These are phyloP conservation scores for Carex scoparia DNA, from an alignment of 176 grass and related monocot genomes.

Conservation along the genomic window DNA sequence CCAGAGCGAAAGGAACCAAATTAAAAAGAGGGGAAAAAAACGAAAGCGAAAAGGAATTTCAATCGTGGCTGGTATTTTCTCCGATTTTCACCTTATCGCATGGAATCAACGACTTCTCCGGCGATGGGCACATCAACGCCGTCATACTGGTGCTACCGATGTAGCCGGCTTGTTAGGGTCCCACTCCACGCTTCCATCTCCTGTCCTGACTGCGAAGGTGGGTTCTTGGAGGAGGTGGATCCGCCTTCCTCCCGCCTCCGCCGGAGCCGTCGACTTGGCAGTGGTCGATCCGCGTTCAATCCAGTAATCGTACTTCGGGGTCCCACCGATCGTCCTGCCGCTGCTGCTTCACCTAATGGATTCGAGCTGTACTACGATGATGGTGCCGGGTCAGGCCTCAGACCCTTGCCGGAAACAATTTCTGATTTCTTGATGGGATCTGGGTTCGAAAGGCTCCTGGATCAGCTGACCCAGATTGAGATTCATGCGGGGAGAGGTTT, in stretches of 20 bases:
- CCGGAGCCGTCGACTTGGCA: constrained; percentile 30
- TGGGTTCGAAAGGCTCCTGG: constrained; percentile 78
- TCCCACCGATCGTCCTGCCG: constrained; percentile 10
- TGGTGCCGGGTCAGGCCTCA: constrained; percentile 68
- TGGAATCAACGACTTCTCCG: constrained; percentile 23
- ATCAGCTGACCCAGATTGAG: constrained; percentile 91
- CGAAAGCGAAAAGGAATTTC: background rate
- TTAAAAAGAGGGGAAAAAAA: background rate
- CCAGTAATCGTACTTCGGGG: constrained; percentile 85
- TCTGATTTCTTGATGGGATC: constrained; percentile 96
- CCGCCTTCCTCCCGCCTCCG: constrained; percentile 31
- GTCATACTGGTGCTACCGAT: constrained; percentile 96
- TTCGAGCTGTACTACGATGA: constrained; percentile 99
- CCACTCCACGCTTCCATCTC: constrained; percentile 23
- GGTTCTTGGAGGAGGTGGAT: constrained; percentile 93
- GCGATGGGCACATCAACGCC: constrained; percentile 13
- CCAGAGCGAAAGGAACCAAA: constrained; percentile 11
- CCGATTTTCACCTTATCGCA: constrained; percentile 18
- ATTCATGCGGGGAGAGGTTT: constrained; percentile 35
- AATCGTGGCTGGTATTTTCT: constrained; percentile 3
- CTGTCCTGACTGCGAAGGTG: constrained; percentile 71
- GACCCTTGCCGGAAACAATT: constrained; percentile 81
- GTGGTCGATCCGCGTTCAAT: constrained; percentile 70
- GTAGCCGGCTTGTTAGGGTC: constrained; percentile 77
- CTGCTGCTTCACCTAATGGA: constrained; percentile 27